Conservation (phyloP, 2,329 filamentous ascomycete species). For the Aureobasidium sp. region DNA sequence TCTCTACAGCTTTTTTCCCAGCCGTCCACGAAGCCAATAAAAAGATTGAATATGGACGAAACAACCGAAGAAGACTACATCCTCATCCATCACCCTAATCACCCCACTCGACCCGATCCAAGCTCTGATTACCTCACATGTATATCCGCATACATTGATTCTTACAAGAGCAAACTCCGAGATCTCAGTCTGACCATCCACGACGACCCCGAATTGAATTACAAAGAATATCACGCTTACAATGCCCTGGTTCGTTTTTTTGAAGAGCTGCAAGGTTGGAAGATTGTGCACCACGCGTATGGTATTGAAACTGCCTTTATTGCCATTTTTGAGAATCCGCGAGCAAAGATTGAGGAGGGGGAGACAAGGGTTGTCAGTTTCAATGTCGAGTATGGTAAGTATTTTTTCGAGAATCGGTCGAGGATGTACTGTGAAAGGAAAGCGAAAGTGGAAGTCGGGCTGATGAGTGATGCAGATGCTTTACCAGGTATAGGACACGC, state of each 20-base stretch:
- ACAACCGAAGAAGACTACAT: neutral
- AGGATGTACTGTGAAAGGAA: conserved; percentile 18
- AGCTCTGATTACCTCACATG: neutral
- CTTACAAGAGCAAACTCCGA: conserved; percentile 36
- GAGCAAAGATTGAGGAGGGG: conserved; percentile 21
- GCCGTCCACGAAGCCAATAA: too few relatives aligned
- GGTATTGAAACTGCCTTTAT: conserved; percentile 48
- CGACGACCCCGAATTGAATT: conserved; percentile 46
- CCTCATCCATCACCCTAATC: neutral
- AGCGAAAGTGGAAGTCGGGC: neutral
- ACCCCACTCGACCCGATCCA: neutral
- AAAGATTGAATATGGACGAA: neutral
- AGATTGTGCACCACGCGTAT: conserved; percentile 47
- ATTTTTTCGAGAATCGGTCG: conserved; percentile 21
- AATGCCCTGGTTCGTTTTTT: conserved; percentile 45
- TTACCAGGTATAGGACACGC: conserved; percentile 38
- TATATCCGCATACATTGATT: conserved; percentile 38
- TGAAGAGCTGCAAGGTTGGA: conserved; percentile 38
- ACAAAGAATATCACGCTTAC: conserved; percentile 45
- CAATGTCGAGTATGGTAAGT: conserved; percentile 34
- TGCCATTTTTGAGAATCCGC: conserved; percentile 37
- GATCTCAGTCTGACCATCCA: conserved; percentile 46
- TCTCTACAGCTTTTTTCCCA: neutral
- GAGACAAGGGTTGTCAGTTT: conserved; percentile 40
- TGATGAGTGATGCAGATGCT: conserved; percentile 28